Percentiles rank a stretch among this genome's conserved stretches.
These are phyloP conservation scores for Camellia sinensis DNA, from an alignment of 148 eudicot species.

Conservation along the genomic window DNA sequence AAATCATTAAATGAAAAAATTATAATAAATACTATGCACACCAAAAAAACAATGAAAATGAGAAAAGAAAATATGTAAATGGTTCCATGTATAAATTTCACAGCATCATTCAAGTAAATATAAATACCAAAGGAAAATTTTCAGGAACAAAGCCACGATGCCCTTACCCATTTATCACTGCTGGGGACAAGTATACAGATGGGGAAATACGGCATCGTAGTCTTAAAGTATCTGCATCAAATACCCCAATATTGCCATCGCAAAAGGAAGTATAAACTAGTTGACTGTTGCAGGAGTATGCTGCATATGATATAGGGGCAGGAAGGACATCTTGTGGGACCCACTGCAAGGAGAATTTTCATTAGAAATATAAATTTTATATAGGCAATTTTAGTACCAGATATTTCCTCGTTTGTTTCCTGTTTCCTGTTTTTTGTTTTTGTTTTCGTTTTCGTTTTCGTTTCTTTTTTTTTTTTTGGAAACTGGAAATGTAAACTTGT, in stretches of 20 bases:
- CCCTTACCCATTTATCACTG: constrained; percentile 68
- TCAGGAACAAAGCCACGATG: background rate
- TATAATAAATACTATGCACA: no score
- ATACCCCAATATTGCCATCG: constrained; percentile 75
- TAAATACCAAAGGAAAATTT: background rate
- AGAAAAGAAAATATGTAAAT: no score
- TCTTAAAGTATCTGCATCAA: constrained; percentile 70
- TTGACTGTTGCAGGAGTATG: constrained; percentile 81
- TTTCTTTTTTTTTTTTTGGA: no score
- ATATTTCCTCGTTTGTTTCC: background rate
- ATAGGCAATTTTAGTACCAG: background rate
- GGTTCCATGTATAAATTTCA: background rate
- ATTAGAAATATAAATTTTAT: constrained; percentile 2
- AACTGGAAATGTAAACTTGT: no score
- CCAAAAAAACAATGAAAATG: background rate
- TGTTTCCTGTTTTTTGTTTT: no score
- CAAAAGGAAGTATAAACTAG: constrained; percentile 66
- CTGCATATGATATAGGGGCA: constrained; percentile 72
- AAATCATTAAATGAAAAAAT: no score
- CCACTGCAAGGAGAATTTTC: constrained; percentile 53
- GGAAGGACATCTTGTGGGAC: constrained; percentile 72
- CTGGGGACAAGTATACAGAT: constrained; percentile 53
- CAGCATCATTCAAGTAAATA: constrained; percentile 1
- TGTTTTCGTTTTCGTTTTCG: no score
- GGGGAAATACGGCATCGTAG: constrained; percentile 77